phyloP scores from a whole-genome alignment of 306 rosid species.

The Neltuma alba region DNA sequence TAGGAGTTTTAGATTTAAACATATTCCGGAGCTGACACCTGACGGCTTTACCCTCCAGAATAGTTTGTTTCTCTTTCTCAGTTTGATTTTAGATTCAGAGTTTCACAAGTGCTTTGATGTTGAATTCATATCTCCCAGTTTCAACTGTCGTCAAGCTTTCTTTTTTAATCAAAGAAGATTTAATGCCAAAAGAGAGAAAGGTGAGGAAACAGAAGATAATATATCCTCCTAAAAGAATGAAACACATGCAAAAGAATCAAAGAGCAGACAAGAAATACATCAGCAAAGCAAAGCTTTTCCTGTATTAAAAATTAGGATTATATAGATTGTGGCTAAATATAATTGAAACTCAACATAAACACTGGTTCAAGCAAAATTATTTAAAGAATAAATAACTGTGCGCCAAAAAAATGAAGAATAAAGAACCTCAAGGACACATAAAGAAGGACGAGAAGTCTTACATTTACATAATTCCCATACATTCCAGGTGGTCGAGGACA shows the following conservation, averaged over 20 bases:
- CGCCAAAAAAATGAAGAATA: no score
- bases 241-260: neutral
- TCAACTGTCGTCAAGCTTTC: neutral
- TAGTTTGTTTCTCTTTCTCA: neutral
- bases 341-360: constrained; percentile 14
- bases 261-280: neutral
- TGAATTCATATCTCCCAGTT: neutral
- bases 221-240: neutral
- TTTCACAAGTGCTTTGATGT: neutral
- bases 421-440: constrained; percentile 25
- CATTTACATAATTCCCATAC: constrained; percentile 97
- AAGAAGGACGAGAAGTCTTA: constrained; percentile 49
- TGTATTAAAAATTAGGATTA: neutral
- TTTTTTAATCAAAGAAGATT: neutral
- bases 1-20: constrained; percentile 1
- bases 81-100: no score
- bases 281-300: neutral
- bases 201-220: neutral
- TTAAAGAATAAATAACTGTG: constrained; percentile 20
- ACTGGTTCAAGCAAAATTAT: constrained; percentile 11
- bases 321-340: constrained; percentile 14
- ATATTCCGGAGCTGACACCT: neutral
- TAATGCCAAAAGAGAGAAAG: neutral
- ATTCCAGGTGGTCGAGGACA: constrained; percentile 94
- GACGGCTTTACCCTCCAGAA: neutral